Evolutionary conservation across 1,284 basidiomycete species (phyloP).

Genomic region (Thecaphora frezii): DNA sequence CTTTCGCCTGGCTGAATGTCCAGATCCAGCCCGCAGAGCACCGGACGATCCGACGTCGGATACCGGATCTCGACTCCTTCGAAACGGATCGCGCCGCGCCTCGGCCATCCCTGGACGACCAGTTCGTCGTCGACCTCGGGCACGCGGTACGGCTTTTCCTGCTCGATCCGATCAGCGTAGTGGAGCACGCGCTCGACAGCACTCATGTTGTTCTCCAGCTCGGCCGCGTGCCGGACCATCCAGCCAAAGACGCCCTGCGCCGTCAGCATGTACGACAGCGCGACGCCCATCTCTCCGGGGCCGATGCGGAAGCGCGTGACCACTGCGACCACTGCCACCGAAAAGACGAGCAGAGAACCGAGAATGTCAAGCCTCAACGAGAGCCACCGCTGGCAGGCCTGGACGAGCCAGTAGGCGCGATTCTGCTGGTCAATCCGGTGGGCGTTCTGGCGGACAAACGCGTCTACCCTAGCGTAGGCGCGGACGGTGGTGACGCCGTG

Average conservation of each 20-base stretch:
- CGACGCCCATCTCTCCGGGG: conserved; percentile 46
- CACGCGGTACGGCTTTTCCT: too few species aligned
- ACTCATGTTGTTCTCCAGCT: conserved; percentile 60
- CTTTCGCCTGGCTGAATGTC: conserved; percentile 63
- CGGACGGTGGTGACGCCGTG: conserved; percentile 81
- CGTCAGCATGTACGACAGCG: conserved; percentile 52
- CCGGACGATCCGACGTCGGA: conserved; percentile 62
- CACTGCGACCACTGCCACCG: conserved; percentile 48
- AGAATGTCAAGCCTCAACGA: conserved; percentile 66
- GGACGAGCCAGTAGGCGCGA: conserved; percentile 82
- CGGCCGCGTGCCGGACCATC: conserved; percentile 58
- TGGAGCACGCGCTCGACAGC: conserved; percentile 56
- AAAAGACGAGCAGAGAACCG: conserved; percentile 54
- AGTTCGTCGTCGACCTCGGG: conserved; percentile 41
- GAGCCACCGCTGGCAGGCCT: conserved; percentile 82
- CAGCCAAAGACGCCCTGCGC: conserved; percentile 53
- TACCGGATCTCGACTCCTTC: conserved; percentile 61
- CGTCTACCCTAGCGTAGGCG: conserved; percentile 66
- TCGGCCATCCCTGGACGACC: conserved; percentile 54
- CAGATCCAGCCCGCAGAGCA: conserved; percentile 62
- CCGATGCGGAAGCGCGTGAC: conserved; percentile 32
- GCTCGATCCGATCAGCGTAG: conserved; percentile 53
- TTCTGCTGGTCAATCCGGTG: conserved; percentile 81
- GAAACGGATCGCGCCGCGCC: conserved; percentile 53
- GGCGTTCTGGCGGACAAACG: conserved; percentile 66